These are phyloP conservation scores for Cenchrus fungigraminus DNA, from an alignment of 176 grass and related monocot species.

Conservation along the genomic window DNA sequence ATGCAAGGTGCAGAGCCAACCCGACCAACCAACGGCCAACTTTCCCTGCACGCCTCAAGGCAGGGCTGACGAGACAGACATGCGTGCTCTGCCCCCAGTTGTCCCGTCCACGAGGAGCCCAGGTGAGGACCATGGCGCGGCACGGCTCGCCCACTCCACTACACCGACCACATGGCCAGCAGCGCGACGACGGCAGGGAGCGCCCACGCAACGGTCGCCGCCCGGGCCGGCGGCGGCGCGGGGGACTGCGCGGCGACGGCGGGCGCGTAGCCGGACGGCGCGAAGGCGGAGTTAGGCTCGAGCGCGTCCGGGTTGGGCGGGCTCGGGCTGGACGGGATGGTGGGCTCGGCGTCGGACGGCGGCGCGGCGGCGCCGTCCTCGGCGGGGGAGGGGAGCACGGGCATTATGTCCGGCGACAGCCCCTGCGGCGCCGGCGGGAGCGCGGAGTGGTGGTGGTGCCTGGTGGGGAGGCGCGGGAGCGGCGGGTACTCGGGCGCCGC, in stretches of 20 bases:
- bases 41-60: slow-evolving; percentile 40
- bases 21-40: slow-evolving; percentile 31
- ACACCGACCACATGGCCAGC: slow-evolving; percentile 52
- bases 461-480: slow-evolving; percentile 39
- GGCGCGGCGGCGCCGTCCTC: slow-evolving; percentile 21
- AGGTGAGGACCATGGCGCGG: slow-evolving; percentile 21
- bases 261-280: slow-evolving; percentile 61
- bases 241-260: slow-evolving; percentile 41
- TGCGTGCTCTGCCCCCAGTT: neutral
- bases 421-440: slow-evolving; percentile 40
- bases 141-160: slow-evolving; percentile 17
- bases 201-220: neutral
- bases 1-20: neutral
- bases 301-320: slow-evolving; percentile 92
- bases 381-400: slow-evolving; percentile 53
- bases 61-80: neutral
- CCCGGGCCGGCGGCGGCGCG: neutral
- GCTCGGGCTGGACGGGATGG: slow-evolving; percentile 84
- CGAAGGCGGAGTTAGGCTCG: slow-evolving; percentile 56
- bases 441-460: slow-evolving; percentile 1
- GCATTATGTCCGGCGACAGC: slow-evolving; percentile 69
- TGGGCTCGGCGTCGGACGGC: slow-evolving; percentile 51
- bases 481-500: slow-evolving; percentile 53
- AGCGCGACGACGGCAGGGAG: slow-evolving; percentile 28
- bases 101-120: slow-evolving; percentile 2